Percentiles rank a stretch among this genome's conserved stretches.
These are phyloP conservation scores for Coniochaeta ligniaria DNA, from an alignment of 2,329 filamentous ascomycete genomes.

Conservation along the genomic window DNA sequence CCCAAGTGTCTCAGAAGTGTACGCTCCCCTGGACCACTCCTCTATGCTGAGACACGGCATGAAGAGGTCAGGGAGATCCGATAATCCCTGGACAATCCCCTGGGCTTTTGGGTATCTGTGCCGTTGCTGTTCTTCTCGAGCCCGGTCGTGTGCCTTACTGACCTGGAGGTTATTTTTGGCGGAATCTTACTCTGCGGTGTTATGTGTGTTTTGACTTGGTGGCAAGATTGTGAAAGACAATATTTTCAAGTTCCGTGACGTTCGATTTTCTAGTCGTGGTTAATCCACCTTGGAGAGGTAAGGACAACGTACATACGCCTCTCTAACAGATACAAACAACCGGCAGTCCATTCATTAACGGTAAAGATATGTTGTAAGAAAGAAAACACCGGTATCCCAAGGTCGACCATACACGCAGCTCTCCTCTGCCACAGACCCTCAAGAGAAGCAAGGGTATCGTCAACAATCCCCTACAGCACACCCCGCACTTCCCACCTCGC, in stretches of 20 bases:
- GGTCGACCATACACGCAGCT: neutral
- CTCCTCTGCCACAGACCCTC: neutral
- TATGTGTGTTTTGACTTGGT: neutral
- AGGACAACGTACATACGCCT: neutral
- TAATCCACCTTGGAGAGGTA: neutral
- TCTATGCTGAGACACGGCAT: neutral
- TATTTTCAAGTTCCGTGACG: neutral
- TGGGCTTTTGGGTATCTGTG: neutral
- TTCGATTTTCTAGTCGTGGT: neutral
- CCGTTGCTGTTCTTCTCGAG: neutral
- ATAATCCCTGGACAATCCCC: neutral
- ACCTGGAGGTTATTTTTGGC: neutral
- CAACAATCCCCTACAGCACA: neutral
- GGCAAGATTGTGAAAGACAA: neutral
- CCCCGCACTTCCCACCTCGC: neutral
- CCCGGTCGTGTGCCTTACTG: neutral
- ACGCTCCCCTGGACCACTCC: neutral
- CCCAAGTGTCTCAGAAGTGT: neutral
- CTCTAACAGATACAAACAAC: neutral
- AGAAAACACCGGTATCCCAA: neutral
- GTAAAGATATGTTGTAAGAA: neutral
- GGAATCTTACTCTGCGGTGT: neutral
- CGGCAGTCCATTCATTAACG: slow-evolving; percentile 1
- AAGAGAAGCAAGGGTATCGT: neutral
- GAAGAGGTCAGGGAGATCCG: neutral